Evolutionary conservation across 2,329 filamentous ascomycete species (phyloP).

Genomic region (Hawksworthiomyces lignivorus): DNA sequence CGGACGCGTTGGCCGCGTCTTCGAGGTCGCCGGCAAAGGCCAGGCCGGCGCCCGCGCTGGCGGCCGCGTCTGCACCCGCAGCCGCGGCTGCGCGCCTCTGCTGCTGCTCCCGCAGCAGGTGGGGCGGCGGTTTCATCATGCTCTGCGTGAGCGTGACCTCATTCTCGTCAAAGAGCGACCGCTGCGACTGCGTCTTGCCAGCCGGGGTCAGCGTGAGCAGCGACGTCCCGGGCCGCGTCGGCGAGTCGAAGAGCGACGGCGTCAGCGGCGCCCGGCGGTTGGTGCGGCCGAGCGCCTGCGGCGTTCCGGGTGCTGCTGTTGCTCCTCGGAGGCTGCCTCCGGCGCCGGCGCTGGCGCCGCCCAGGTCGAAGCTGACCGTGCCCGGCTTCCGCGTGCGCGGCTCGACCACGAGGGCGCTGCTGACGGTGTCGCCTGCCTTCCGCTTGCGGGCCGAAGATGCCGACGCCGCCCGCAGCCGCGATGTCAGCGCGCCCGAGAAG

Average conservation of each 20-base stretch:
- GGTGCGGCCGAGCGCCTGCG: background rate
- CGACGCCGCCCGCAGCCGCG: constrained; percentile 17
- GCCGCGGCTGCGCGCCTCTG: background rate
- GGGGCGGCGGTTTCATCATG: constrained; percentile 18
- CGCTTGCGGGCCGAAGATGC: constrained; percentile 31
- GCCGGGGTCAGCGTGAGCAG: background rate
- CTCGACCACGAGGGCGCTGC: constrained; percentile 48
- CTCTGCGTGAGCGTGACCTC: constrained; percentile 20
- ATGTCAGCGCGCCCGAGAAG: constrained; percentile 15
- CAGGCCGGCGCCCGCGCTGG: constrained; percentile 25
- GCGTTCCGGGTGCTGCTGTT: no score
- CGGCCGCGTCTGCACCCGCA: no score
- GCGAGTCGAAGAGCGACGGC: constrained; percentile 10
- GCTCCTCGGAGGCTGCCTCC: constrained; percentile 25
- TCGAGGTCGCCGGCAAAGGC: constrained; percentile 44
- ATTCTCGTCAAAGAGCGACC: constrained; percentile 18
- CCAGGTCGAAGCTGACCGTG: constrained; percentile 44
- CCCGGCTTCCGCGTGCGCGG: constrained; percentile 33
- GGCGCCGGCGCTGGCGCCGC: constrained; percentile 17
- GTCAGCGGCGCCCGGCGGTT: constrained; percentile 10
- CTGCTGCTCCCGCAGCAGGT: constrained; percentile 18
- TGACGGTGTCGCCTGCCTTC: constrained; percentile 22
- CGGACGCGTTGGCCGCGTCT: constrained; percentile 44
- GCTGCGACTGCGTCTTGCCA: background rate
- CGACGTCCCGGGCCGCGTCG: background rate